A percentile compares a stretch with the other conserved stretches of the same genome.
Evolutionary conservation across 768 basidiomycete genomes (phyloP).

Genomic region (Boletus coccyginus): DNA sequence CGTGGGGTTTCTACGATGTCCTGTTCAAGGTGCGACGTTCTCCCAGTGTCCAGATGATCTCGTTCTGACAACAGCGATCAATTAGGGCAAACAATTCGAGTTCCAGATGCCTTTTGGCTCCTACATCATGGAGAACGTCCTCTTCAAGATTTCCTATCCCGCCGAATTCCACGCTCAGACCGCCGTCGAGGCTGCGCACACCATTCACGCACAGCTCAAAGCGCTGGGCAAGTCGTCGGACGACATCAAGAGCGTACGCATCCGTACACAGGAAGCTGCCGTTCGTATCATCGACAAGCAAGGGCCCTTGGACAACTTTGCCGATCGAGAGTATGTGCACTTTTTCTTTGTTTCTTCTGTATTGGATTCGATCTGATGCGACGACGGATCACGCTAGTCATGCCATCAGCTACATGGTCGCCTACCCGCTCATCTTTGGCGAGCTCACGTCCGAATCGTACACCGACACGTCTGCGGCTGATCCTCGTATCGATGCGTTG

Average conservation of each 20-base stretch:
- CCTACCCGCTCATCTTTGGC: constrained; percentile 90
- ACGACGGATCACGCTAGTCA: constrained; percentile 48
- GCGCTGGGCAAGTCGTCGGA: constrained; percentile 79
- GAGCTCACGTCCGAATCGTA: constrained; percentile 89
- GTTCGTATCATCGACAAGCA: constrained; percentile 93
- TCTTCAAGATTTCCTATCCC: constrained; percentile 93
- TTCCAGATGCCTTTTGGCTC: constrained; percentile 86
- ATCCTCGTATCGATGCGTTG: constrained; percentile 86
- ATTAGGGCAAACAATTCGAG: constrained; percentile 80
- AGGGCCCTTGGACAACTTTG: constrained; percentile 90
- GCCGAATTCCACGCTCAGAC: constrained; percentile 97
- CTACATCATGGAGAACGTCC: constrained; percentile 94
- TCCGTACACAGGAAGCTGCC: constrained; percentile 92
- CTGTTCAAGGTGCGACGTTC: constrained; percentile 70
- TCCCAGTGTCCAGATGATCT: not conserved
- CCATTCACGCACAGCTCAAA: constrained; percentile 72
- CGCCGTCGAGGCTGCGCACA: constrained; percentile 88
- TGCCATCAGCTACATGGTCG: constrained; percentile 96
- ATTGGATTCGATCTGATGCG: not conserved
- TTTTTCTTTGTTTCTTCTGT: not conserved
- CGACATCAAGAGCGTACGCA: constrained; percentile 89
- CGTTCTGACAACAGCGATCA: not conserved
- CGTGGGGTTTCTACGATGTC: constrained; percentile 97
- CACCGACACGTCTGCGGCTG: constrained; percentile 78
- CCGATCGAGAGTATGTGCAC: constrained; percentile 76